phyloP scores from a whole-genome alignment of 148 eudicot genomes.

The Drosera capensis region DNA sequence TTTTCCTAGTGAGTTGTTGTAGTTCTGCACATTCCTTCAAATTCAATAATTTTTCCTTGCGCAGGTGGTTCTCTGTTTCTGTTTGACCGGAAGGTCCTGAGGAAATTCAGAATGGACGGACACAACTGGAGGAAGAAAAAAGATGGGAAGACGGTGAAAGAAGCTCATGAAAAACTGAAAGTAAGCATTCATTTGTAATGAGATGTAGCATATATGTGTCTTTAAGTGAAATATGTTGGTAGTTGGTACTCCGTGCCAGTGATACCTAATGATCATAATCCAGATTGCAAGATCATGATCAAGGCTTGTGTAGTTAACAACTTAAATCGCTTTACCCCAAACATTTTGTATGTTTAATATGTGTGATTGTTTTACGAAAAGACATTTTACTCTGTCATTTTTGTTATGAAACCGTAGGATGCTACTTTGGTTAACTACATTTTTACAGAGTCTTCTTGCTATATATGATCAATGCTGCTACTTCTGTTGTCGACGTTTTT shows the following conservation, averaged over 20 bases:
- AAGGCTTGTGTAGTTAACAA: no score
- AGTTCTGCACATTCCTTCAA: background rate
- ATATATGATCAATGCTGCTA: no score
- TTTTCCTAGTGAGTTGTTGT: background rate
- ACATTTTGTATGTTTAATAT: no score
- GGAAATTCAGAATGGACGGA: conserved; percentile 85
- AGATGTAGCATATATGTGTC: background rate
- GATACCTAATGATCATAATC: no score
- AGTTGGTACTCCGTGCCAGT: background rate
- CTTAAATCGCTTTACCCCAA: no score
- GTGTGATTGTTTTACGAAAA: no score
- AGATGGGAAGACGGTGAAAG: conserved; percentile 79
- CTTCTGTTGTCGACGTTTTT: no score
- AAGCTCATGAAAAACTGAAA: conserved; percentile 91
- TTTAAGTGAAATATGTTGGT: background rate
- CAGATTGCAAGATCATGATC: no score
- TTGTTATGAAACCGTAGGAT: no score
- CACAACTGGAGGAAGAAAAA: conserved; percentile 90
- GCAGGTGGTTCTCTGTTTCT: conserved; percentile 83
- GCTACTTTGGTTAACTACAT: no score
- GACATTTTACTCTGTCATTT: no score
- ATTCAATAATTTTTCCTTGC: background rate
- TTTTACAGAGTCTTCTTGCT: no score
- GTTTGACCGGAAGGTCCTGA: conserved; percentile 80
- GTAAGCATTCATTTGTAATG: conserved; percentile 14